Conservation (phyloP, 805 yeast species). For the Monosporozyma aquatica region DNA sequence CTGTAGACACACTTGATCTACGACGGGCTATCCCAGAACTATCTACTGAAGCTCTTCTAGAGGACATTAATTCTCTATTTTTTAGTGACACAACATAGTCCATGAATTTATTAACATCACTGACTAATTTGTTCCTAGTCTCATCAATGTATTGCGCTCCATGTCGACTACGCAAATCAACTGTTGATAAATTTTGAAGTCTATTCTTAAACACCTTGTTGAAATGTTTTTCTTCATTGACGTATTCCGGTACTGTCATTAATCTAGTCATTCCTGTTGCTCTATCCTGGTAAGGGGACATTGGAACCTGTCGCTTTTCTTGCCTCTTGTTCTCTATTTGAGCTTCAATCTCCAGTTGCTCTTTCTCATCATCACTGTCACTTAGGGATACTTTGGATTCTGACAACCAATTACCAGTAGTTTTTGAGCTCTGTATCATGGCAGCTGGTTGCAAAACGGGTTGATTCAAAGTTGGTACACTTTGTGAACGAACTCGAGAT, state of each 20-base stretch:
- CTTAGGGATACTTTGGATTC: slow-evolving; percentile 4
- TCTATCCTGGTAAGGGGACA: background rate
- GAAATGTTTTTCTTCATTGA: background rate
- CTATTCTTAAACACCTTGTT: background rate
- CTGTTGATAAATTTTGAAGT: background rate
- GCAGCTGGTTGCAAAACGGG: background rate
- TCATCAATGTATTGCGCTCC: background rate
- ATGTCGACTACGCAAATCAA: background rate
- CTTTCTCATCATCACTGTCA: slow-evolving; percentile 1
- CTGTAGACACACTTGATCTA: background rate
- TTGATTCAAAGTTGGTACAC: background rate
- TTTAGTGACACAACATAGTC: background rate
- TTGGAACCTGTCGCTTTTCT: background rate
- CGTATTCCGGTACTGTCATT: background rate
- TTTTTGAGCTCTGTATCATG: background rate
- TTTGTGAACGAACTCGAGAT: background rate
- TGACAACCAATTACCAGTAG: background rate
- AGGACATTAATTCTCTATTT: background rate
- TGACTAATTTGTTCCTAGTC: background rate
- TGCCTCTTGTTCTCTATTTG: no score
- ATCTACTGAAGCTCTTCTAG: background rate
- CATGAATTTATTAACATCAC: background rate
- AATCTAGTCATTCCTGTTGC: background rate
- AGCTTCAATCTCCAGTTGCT: no score
- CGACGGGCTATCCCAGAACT: background rate